phyloP scores from a whole-genome alignment of 768 basidiomycete species.

The Tephrocybe sp. region DNA sequence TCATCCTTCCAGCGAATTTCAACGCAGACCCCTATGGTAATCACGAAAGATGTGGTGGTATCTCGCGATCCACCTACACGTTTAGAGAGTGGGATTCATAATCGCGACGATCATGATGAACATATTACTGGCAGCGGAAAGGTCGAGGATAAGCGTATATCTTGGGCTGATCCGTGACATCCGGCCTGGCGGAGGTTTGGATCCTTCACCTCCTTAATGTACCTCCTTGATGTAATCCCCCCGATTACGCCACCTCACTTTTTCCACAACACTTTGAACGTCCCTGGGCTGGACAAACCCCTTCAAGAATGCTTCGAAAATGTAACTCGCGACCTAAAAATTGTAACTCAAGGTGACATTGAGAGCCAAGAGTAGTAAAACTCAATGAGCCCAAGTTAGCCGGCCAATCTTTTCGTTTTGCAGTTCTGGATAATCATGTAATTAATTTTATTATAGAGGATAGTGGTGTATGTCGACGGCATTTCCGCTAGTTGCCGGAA shows the following conservation, averaged over 20 bases:
- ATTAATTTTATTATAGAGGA: constrained; percentile 17
- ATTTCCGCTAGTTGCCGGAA: constrained; percentile 39
- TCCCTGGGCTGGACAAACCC: background rate
- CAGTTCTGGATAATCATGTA: background rate
- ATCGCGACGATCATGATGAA: background rate
- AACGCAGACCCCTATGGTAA: constrained; percentile 3
- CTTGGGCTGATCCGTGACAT: background rate
- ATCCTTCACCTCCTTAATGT: no score
- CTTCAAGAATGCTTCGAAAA: background rate
- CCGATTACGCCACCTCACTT: no score
- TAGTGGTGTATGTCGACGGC: constrained; percentile 41
- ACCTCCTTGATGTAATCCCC: no score
- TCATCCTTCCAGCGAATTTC: constrained; percentile 2
- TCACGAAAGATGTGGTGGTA: constrained; percentile 12
- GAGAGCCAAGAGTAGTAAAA: background rate
- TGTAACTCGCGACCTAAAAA: background rate
- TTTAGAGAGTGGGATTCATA: no score
- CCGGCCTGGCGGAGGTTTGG: no score
- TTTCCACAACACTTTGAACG: background rate
- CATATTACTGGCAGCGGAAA: background rate
- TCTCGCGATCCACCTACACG: constrained; percentile 2
- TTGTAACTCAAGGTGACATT: background rate
- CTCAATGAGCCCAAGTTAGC: background rate
- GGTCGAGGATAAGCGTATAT: background rate
- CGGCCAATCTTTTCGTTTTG: background rate